Evolutionary conservation across 2,329 filamentous ascomycete species (phyloP), one percentile per base, ranked within the genome.

Genomic region (Cylindrodendrum hubeiense): DNA sequence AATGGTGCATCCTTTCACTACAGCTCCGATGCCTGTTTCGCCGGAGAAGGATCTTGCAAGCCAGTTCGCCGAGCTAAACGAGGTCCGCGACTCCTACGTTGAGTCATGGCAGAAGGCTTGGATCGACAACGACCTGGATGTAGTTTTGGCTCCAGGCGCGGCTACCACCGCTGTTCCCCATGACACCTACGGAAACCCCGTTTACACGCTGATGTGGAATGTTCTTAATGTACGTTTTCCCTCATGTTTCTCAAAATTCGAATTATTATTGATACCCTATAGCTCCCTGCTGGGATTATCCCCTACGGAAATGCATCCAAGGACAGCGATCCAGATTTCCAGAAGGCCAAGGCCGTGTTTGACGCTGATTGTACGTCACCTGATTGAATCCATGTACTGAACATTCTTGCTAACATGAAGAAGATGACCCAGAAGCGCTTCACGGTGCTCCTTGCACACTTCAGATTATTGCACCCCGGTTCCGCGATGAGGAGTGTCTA

Each of bases 151-250:
- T 3, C 71, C 71, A 0, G 71, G 71, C 7, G 69, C 71, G 1
- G 28, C 50, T 0, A 57, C 56, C 0, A 73, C 71, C 2, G 46
- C 71, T 9, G 59, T 69, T 15, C 71, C 71, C 0, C 71, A 73
- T 4, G 71, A 73, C 21, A 69, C 71, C 0, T 73, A 71, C 10
- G 71, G 71, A 2, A 63, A 61, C 24, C 71, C 71, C 0, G 34
- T 69, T 0, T 73, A 73, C 4, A 73, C 71, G 0, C n/a, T 73
- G 3, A 73, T 73, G 67, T 73, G 71, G 71, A 73, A 73, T 4
- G 69, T 72, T 1, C 22, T 73, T 2, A 67, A 73, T 26, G 71
- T 73, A 21, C 50, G 71, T 52, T 13, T 3, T 0, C 2, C 0
- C 2, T 5, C 5, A 9, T 22, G 10, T 1, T 28, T 7, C 2